phyloP scores from a whole-genome alignment of 164 flowering plant genomes.

The Hamamelis virginiana region DNA sequence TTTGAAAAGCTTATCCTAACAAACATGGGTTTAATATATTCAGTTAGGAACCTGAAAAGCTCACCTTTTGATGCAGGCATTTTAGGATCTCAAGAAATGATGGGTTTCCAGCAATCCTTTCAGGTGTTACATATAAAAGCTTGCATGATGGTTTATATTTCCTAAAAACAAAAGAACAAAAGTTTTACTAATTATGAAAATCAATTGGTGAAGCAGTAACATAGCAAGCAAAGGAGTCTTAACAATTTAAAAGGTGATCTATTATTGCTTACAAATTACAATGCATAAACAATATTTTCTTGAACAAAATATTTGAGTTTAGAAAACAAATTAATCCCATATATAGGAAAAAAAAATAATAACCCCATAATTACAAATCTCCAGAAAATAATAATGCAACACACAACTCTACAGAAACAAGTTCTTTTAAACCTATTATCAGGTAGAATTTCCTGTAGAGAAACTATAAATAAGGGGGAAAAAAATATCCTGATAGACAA shows the following conservation, averaged over 20 bases:
- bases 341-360: background rate
- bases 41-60: conserved; percentile 6
- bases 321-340: background rate
- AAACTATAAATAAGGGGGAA: background rate
- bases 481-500: background rate
- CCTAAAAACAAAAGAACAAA: conserved; percentile 34
- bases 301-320: background rate
- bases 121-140: conserved; percentile 95
- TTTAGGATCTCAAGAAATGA: conserved; percentile 67
- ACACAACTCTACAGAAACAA: background rate
- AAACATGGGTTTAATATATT: conserved; percentile 1
- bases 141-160: conserved; percentile 87
- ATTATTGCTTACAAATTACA: background rate
- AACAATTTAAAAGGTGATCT: background rate
- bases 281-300: background rate
- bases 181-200: background rate
- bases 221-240: background rate
- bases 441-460: background rate
- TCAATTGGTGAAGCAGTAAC: background rate
- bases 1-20: conserved; percentile 1
- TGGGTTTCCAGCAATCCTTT: conserved; percentile 77
- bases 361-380: background rate
- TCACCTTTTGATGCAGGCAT: conserved; percentile 67
- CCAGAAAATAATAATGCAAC: background rate
- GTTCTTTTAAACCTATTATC: background rate